phyloP scores from a whole-genome alignment of 2,329 filamentous ascomycete genomes.

The Cytospora paraplurivora region DNA sequence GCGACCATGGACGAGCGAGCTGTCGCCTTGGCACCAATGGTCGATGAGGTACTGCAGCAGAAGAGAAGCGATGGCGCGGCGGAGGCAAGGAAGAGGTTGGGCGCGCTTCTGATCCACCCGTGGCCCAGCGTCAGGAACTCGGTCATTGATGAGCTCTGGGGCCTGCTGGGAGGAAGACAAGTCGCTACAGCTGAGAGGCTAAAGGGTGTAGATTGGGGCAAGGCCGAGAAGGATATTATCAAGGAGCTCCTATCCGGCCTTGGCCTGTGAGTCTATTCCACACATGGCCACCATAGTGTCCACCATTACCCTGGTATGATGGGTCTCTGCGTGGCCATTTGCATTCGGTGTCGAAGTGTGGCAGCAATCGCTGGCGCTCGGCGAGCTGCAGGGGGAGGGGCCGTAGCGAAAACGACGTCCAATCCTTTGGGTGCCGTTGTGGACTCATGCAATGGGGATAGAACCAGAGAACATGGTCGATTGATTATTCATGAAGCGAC shows the following conservation, averaged over 20 bases:
- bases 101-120: conserved; percentile 74
- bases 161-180: conserved; percentile 39
- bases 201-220: conserved; percentile 60
- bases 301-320: no score
- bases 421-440: not conserved
- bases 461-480: not conserved
- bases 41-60: conserved; percentile 30
- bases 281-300: no score
- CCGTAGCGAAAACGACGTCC: no score
- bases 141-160: conserved; percentile 64
- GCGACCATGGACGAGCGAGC: conserved; percentile 42
- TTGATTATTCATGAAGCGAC: not conserved
- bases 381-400: no score
- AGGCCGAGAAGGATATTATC: conserved; percentile 51
- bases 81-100: conserved; percentile 67
- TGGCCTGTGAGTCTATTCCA: conserved; percentile 36
- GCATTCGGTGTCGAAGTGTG: no score
- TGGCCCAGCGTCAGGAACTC: conserved; percentile 72
- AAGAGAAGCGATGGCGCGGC: conserved; percentile 49
- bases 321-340: no score
- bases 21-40: conserved; percentile 25
- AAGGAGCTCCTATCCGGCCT: conserved; percentile 47
- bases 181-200: conserved; percentile 41
- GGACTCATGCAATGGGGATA: not conserved
- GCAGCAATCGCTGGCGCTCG: no score